Evolutionary conservation across 306 rosid species (phyloP), one percentile per base, ranked within the genome.

Genomic region (Castanea sativa): DNA sequence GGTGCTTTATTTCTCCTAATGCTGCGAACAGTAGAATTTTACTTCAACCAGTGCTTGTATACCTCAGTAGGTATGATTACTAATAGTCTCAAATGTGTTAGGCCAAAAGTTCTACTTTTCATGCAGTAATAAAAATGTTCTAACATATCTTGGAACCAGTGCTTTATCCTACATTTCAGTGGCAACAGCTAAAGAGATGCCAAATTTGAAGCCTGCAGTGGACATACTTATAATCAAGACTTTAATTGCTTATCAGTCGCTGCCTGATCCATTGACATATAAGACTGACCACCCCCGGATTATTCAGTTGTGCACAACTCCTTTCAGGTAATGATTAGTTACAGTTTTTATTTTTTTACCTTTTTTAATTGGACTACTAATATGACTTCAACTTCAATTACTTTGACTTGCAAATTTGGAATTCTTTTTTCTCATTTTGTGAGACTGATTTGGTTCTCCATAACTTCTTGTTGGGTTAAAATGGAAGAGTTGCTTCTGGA

Each of bases 21-120:
- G 87, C 82, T 43, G 76, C 29, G n/a, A 88, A 79, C 33, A 84
- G 76, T 55, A 89, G 96, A 77, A 87, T 93, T 61, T 85, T 95
- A 76, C 93, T 93, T 85, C 97, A 95, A 65, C 99, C 98, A n/a
- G 91, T 95, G 78, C 94, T 95, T 80, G 74, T 93, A 55, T 95
- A 90, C 86, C 88, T 95, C 79, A 95, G 92, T 82, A 87, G 99
- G 99, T 95, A 89, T 61, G 88, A 6, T 13, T 67, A n/a, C 55
- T 13, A 32, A 52, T 27, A 9, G 53, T 76, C 41, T 78, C 58
- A 74, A 76, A 61, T 55, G 21, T 73, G 52, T 76, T 43, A 74
- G 73, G 58, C 55, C 72, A 60, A 73, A 76, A 72, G 32, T 56
- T 85, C 32, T 55, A 73, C 11, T 73, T 41, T 41, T 56, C 38